Evolutionary conservation across 495 filamentous ascomycete genomes (phyloP), one percentile per base, ranked within the genome.

Genomic region (Chaetomium cochliodes): DNA sequence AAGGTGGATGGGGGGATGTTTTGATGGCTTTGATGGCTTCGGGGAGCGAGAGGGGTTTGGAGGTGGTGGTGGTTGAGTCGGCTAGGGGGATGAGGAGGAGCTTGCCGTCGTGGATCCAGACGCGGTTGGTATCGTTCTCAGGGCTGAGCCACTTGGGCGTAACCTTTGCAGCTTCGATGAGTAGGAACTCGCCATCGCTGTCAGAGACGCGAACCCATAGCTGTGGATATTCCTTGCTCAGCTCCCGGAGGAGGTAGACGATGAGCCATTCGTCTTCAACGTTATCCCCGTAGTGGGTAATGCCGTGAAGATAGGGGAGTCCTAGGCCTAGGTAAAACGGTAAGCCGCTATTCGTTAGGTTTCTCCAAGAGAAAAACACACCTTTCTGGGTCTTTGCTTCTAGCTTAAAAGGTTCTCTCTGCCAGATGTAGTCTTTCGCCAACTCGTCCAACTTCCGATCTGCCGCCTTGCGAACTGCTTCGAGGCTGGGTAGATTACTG

Each of bases 201-300:
- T 98, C 94, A 65, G 81, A 85, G 6, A 96, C 84, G 54, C 88
- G 85, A 47, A 92, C 82, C 94, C 93, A 98, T 9, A 93, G 78
- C 61, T 90, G 83, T 58, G 84, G 80, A 66, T 90, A 91, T 60
- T 84, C 76, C 68, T 81, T 88, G 70, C 87, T 93, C 63, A 97
- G 76, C 70, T 92, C 88, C 42, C 90, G 86, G n/a, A 98, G 83
- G 13, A 98, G 74, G 75, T 93, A 96, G 28, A 97, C 92, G 58
- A 97, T 87, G 2, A 97, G 84, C 94, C 94, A 98, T 79, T 98
- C 96, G 71, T 98, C 94, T 70, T 96, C 94, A 9, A 97, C 87
- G 4, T 91, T 92, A 75, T 98, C 94, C 8, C 93, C 93, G 66
- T 89, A 97, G 70, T 92, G 88, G 7, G 91, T 94, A 51, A 80